Percentiles rank a stretch among this genome's conserved stretches.
Conservation (phyloP, 2,329 filamentous ascomycete species). For the Pleoardoris graminearum region DNA sequence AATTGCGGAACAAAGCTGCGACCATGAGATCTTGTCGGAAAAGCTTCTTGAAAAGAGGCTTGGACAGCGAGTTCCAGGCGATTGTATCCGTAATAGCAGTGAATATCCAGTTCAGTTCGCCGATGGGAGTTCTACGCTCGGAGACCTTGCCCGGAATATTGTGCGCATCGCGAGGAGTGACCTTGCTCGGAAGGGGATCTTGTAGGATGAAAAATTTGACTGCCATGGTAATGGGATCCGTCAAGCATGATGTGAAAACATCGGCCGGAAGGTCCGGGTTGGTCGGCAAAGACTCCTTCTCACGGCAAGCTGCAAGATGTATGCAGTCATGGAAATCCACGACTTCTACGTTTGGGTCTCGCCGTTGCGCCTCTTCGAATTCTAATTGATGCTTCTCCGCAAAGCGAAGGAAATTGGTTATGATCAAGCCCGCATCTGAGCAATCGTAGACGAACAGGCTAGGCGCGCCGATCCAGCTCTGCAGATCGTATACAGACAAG, state of each 20-base stretch:
- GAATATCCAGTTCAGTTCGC: constrained; percentile 99
- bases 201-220: constrained; percentile 95
- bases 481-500: constrained; percentile 90
- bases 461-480: constrained; percentile 92
- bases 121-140: constrained; percentile 88
- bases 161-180: constrained; percentile 81
- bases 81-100: constrained; percentile 99
- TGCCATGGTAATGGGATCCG: constrained; percentile 96
- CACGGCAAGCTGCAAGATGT: constrained; percentile 86
- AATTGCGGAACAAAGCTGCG: constrained; percentile 95
- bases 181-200: constrained; percentile 70
- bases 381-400: constrained; percentile 94
- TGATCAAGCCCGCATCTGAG: constrained; percentile 92
- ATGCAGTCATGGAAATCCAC: constrained; percentile 81
- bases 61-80: constrained; percentile 92
- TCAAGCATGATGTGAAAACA: constrained; percentile 93
- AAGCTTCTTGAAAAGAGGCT: constrained; percentile 91
- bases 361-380: constrained; percentile 73
- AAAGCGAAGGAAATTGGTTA: constrained; percentile 91
- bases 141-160: constrained; percentile 89
- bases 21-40: constrained; percentile 99
- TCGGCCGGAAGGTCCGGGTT: constrained; percentile 93
- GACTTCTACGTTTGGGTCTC: constrained; percentile 69
- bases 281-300: constrained; percentile 90
- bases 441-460: constrained; percentile 98